Evolutionary conservation across 169 alveolate species (phyloP).

Genomic region (Eimeria maxima): DNA sequence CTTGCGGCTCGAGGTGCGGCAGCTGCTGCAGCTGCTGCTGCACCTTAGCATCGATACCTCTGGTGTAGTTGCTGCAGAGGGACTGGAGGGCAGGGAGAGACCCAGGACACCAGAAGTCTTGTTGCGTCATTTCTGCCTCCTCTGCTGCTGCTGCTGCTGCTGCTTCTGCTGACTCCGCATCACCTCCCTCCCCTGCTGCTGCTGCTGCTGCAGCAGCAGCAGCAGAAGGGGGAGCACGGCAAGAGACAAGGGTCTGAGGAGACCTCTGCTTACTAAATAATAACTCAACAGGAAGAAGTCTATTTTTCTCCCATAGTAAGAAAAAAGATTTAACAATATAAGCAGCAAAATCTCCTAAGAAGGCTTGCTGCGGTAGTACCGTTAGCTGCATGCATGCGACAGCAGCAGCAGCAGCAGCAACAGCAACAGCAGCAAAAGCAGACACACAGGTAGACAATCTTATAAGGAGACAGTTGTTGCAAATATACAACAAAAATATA

Average conservation of each 20-base stretch:
- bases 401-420: not conserved
- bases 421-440: no score
- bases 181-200: conserved; percentile 6
- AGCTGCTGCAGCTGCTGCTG: conserved; percentile 51
- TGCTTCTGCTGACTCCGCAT: not conserved
- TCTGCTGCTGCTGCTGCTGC: conserved; percentile 50
- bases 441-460: no score
- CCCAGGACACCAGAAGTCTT: conserved; percentile 55
- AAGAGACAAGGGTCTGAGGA: not conserved
- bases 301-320: conserved; percentile 54
- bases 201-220: not conserved
- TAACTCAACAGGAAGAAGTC: conserved; percentile 69
- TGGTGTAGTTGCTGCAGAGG: conserved; percentile 53
- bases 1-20: conserved; percentile 48
- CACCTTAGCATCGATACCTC: conserved; percentile 74
- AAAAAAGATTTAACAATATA: conserved; percentile 48
- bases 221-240: not conserved
- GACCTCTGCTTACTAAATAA: conserved; percentile 68
- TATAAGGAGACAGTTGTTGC: no score
- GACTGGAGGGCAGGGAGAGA: conserved; percentile 76
- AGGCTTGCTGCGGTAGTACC: conserved; percentile 26
- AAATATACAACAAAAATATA: no score
- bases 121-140: conserved; percentile 1
- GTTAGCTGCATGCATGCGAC: not conserved
- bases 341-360: conserved; percentile 34